phyloP scores from a whole-genome alignment of 225 moss, liverwort and hornwort species.

The Marchantia polymorpha region DNA sequence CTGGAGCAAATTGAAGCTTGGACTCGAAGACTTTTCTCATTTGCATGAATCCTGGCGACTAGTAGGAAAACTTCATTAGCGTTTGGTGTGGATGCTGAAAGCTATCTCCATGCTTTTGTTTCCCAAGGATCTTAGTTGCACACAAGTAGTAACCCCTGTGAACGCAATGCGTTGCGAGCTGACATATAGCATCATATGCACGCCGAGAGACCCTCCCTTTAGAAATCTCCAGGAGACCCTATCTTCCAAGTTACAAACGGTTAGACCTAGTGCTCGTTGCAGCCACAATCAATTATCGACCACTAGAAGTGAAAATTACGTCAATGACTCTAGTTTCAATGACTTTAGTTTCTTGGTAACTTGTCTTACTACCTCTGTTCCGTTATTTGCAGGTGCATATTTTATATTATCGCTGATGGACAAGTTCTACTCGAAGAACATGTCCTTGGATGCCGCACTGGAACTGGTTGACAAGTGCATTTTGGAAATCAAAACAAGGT shows the following conservation, averaged over 20 bases:
- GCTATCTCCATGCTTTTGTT: neutral
- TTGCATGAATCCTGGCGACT: neutral
- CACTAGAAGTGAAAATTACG: neutral
- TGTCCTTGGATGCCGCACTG: conserved; percentile 83
- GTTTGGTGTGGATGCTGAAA: neutral
- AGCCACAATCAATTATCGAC: neutral
- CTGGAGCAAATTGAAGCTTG: neutral
- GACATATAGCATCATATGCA: too few species aligned
- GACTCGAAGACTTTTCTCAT: neutral
- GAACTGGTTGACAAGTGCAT: conserved; percentile 88
- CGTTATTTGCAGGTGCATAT: conserved; percentile 67
- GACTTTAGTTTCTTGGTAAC: neutral
- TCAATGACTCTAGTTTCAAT: neutral
- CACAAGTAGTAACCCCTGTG: too few species aligned
- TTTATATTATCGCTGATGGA: conserved; percentile 97
- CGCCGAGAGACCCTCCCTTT: too few species aligned
- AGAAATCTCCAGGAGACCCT: too few species aligned
- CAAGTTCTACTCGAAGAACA: conserved; percentile 85
- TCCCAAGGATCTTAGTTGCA: too few species aligned
- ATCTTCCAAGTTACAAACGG: too few species aligned
- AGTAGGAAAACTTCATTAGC: neutral
- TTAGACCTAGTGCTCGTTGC: too few species aligned
- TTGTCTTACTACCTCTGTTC: neutral
- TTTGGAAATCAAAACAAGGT: conserved; percentile 69
- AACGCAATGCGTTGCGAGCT: too few species aligned